Evolutionary conservation across 768 basidiomycete genomes (phyloP), one percentile per base, ranked within the genome.

Genomic region (Tulasnella sp.): DNA sequence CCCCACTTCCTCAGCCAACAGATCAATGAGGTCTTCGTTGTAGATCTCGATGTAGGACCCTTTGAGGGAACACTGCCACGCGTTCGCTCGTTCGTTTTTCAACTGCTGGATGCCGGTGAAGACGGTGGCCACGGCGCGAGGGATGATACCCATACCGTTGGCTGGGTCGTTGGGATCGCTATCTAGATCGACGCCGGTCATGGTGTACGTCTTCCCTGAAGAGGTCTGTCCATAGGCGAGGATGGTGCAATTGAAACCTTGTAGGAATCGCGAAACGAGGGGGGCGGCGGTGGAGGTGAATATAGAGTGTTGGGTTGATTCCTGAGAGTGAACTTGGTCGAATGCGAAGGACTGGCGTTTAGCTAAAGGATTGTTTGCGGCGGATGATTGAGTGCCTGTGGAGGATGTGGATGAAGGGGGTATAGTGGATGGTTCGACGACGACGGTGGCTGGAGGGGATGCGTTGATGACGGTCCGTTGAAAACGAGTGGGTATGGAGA

Each of bases 201-300:
- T 98, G 44, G 94, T 92, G 71, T 91, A 92, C 0, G 90, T 92
- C 73, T 99, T 99, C 60, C 94, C 94, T 64, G 88, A 92, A 64
- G 87, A 89, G 1, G 94, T 97, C 71, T 97, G 94, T 38, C 94
- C 94, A 72, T 99, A 99, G 52, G 96, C 96, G 64, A 99, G 81
- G 57, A 98, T 87, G 10, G 96, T 99, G 63, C 93, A 94, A 74
- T 99, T 99, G 72, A 92, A 92, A 3, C 94, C 94, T 67, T 92
- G 89, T 29, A 91, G 68, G 69, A 94, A 94, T 64, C 88, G 85
- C 27, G 83, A 79, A 62, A 93, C 78, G 67, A 94, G 84, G 10
- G 89, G 89, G 46, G 84, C 78, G 21, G 90, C 86, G 38, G 92
- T 93, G 4, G 79, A 78, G 29, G 83, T 84, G 72, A 90, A 99